phyloP scores from a whole-genome alignment of 1,139 yeast genomes.

The Taphrina sp. region DNA sequence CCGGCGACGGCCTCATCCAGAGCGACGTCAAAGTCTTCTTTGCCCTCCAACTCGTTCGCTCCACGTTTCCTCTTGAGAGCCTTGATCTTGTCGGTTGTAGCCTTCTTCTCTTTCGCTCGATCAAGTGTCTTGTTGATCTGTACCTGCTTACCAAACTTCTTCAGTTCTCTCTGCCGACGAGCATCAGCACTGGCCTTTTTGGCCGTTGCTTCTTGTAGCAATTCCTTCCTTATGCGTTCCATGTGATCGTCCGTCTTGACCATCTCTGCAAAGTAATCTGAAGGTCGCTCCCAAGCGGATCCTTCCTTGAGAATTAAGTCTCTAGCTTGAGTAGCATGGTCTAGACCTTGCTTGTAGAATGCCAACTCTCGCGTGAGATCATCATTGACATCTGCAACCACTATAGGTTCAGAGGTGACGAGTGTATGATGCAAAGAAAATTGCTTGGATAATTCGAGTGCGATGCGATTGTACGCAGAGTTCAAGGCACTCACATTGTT shows the following conservation, averaged over 20 bases:
- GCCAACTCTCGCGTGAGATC: slow-evolving; percentile 86
- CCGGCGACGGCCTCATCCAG: slow-evolving; percentile 82
- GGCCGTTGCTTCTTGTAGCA: slow-evolving; percentile 80
- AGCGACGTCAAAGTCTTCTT: slow-evolving; percentile 57
- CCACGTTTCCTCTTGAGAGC: slow-evolving; percentile 73
- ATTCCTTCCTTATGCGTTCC: slow-evolving; percentile 82
- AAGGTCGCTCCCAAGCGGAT: slow-evolving; percentile 87
- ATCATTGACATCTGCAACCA: slow-evolving; percentile 77
- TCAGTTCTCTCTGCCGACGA: slow-evolving; percentile 86
- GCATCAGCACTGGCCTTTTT: slow-evolving; percentile 93
- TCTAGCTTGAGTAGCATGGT: slow-evolving; percentile 76
- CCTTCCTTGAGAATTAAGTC: slow-evolving; percentile 50
- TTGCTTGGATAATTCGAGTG: slow-evolving; percentile 48
- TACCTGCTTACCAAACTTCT: slow-evolving; percentile 97
- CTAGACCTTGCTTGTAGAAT: slow-evolving; percentile 88
- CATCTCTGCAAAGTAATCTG: slow-evolving; percentile 98
- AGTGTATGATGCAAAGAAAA: slow-evolving; percentile 83
- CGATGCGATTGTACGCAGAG: slow-evolving; percentile 44
- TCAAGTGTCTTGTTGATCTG: slow-evolving; percentile 91
- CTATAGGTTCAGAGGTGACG: slow-evolving; percentile 60
- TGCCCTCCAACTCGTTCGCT: slow-evolving; percentile 64
- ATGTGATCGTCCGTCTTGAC: slow-evolving; percentile 96
- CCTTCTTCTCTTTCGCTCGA: slow-evolving; percentile 91
- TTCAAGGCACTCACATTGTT: slow-evolving; percentile 48
- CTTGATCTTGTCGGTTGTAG: slow-evolving; percentile 85